Percentiles rank a stretch among this genome's conserved stretches.
Conservation (phyloP, 108 stramenopile genomes). For the Skeletonema menzelii region DNA sequence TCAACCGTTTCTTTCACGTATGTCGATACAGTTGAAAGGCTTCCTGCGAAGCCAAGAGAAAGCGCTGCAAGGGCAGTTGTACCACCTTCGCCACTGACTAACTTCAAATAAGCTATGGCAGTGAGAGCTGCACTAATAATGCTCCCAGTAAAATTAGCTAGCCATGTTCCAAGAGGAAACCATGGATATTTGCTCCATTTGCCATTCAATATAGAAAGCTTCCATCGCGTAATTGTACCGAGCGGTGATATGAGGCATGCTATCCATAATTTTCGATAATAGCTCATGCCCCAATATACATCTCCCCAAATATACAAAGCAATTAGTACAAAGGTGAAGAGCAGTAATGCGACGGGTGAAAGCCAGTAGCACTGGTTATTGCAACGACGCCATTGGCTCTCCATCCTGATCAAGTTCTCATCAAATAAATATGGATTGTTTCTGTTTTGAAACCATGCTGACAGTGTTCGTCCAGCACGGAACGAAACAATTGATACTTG, state of each 20-base stretch:
- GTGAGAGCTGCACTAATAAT: constrained; percentile 16
- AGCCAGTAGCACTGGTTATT: constrained; percentile 16
- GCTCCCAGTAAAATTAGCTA: constrained; percentile 59
- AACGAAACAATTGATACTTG: constrained; percentile 47
- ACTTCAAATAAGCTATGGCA: background rate
- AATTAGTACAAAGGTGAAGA: constrained; percentile 26
- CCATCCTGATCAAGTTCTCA: background rate
- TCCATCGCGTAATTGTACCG: constrained; percentile 68
- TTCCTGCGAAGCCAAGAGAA: constrained; percentile 65
- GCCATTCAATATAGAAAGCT: constrained; percentile 52
- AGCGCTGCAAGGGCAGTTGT: constrained; percentile 6
- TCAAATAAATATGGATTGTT: constrained; percentile 45
- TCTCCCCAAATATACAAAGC: constrained; percentile 52
- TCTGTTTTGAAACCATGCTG: constrained; percentile 41
- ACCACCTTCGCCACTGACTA: constrained; percentile 46
- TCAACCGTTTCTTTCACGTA: constrained; percentile 64
- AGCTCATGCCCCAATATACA: constrained; percentile 44
- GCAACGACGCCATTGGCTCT: background rate
- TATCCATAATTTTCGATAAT: constrained; percentile 62
- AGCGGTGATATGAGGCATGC: constrained; percentile 54
- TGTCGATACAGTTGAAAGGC: constrained; percentile 79
- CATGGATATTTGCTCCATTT: constrained; percentile 29
- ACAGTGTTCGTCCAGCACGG: constrained; percentile 48
- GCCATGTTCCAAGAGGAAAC: constrained; percentile 76
- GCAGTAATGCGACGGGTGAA: constrained; percentile 13